These are phyloP conservation scores for Neurospora intermedia DNA, from an alignment of 495 filamentous ascomycete species.

Conservation along the genomic window DNA sequence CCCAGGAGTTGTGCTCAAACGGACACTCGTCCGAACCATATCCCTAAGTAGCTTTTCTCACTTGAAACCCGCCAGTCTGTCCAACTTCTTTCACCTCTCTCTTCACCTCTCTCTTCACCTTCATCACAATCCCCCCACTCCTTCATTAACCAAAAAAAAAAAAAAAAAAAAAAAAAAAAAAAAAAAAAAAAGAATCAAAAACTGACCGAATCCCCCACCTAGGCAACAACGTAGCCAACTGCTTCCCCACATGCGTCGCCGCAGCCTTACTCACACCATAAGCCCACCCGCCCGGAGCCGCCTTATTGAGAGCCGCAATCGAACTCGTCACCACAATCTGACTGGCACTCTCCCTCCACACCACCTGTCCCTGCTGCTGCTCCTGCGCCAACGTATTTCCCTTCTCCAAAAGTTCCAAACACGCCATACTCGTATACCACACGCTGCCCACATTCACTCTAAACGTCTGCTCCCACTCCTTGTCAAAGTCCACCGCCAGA, in stretches of 20 bases:
- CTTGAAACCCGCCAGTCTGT: not conserved
- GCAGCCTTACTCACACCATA: conserved; percentile 56
- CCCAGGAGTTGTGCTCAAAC: too few species aligned
- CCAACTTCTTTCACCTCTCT: not conserved
- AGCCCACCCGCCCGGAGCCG: conserved; percentile 44
- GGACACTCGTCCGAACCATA: not conserved
- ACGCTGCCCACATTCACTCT: conserved; percentile 49
- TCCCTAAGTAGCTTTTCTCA: not conserved
- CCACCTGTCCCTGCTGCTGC: not conserved
- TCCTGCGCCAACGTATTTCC: conserved; percentile 48
- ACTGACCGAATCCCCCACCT: conserved; percentile 46
- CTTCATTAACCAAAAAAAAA: conserved; percentile 19
- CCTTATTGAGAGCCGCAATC: conserved; percentile 50
- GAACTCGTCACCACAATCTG: conserved; percentile 56
- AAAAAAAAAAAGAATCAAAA: not conserved
- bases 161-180: not conserved
- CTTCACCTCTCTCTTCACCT: not conserved
- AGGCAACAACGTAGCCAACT: conserved; percentile 40
- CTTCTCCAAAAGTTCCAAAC: conserved; percentile 49
- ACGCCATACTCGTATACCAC: conserved; percentile 54
- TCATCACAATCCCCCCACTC: not conserved
- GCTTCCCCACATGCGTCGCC: conserved; percentile 53
- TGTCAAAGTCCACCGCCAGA: conserved; percentile 19
- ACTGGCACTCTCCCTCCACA: conserved; percentile 17
- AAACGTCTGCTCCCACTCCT: conserved; percentile 46